Percentiles rank a stretch among this genome's conserved stretches.
Conservation (phyloP, 75 land plant genomes). For the Adiantum capillusveneris region DNA sequence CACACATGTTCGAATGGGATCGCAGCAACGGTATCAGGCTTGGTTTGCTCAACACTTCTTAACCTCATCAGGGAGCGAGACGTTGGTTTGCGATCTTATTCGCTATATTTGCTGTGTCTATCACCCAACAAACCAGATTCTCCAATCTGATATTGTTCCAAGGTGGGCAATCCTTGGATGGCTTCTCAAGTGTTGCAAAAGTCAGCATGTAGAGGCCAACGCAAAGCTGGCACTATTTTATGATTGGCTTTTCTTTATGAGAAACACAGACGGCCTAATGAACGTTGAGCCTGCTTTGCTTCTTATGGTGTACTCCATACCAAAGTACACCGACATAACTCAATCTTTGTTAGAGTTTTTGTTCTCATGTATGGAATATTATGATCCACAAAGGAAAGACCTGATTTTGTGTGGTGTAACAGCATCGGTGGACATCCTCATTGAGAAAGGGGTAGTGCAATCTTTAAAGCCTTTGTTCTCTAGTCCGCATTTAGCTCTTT, state of each 20-base stretch:
- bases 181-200: slow-evolving; percentile 70
- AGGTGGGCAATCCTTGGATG: slow-evolving; percentile 98
- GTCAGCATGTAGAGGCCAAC: slow-evolving; percentile 60
- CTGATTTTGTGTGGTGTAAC: slow-evolving; percentile 46
- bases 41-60: slow-evolving; percentile 88
- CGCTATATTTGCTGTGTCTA: slow-evolving; percentile 83
- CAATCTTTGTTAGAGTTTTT: slow-evolving; percentile 85
- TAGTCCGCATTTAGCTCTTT: slow-evolving; percentile 34
- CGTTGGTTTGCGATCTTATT: slow-evolving; percentile 64
- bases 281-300: slow-evolving; percentile 93
- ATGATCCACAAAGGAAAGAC: slow-evolving; percentile 52
- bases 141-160: slow-evolving; percentile 71
- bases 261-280: slow-evolving; percentile 73
- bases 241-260: slow-evolving; percentile 92
- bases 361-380: slow-evolving; percentile 67
- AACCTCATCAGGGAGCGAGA: slow-evolving; percentile 52
- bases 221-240: slow-evolving; percentile 85
- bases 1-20: slow-evolving; percentile 75
- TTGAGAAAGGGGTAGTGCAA: slow-evolving; percentile 61
- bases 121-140: slow-evolving; percentile 86
- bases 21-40: slow-evolving; percentile 67
- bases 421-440: slow-evolving; percentile 44
- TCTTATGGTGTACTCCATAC: slow-evolving; percentile 77
- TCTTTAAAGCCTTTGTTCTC: slow-evolving; percentile 51
- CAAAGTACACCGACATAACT: slow-evolving; percentile 65